Evolutionary conservation across 768 basidiomycete genomes (phyloP), one percentile per base, ranked within the genome.

Genomic region (Leccinum sublutescens): DNA sequence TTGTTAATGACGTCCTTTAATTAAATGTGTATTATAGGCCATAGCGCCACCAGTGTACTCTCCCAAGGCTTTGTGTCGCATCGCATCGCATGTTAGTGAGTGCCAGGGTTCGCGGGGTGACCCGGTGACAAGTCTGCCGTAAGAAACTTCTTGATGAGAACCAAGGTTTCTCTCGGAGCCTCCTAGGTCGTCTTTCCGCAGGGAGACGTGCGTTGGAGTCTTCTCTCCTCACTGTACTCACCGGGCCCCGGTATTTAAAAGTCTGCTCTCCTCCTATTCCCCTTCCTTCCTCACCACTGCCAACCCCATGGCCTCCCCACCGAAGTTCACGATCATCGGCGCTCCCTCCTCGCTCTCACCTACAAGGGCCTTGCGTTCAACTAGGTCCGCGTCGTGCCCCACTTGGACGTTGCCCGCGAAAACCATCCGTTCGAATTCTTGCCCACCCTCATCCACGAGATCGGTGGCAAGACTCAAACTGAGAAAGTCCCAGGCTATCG

Each of bases 391-490:
- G 66, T 61, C 31, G 49, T 58, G 7, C 69, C 71, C 0, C 72
- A 71, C 60, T 71, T 73, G 1, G 66, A 71, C 7, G 62, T 33
- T 25, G 72, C 73, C n/a, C 63, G 64, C 47, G 61, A 66, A 3
- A 33, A 70, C 54, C 70, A 75, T 34, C 69, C 64, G 10, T 75
- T 74, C 25, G 73, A 66, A 21, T 75, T 69, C 57, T 17, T 75
- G 14, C 72, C 73, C 47, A 69, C 73, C 1, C 71, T 73, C 54
- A 15, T 71, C 62, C 33, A 12, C 33, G 33, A 33, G 33, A 66
- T 73, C 58, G 14, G 33, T 36, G 34, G 14, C 67, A 69, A 54
- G 56, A 68, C 54, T 73, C n/a, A 69, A 62, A 34, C 54, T 74
- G 52, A 57, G 71, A 31, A 73, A 73, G 50, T 69, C 66, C 2